Conservation (phyloP, 2,329 filamentous ascomycete species). For the Fusarium sambucinum region DNA sequence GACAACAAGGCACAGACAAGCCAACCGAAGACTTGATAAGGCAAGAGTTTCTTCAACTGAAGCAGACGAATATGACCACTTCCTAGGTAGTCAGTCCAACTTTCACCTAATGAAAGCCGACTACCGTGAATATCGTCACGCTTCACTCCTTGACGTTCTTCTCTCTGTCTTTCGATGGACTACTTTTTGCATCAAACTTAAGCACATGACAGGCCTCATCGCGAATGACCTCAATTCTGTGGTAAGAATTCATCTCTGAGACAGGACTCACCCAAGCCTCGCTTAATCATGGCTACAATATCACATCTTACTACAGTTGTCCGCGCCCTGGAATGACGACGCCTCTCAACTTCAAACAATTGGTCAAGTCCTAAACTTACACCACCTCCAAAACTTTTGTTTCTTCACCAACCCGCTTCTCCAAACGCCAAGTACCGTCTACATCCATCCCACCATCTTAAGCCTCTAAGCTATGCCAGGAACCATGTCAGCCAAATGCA, state of each 20-base stretch:
- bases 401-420: conserved; percentile 16
- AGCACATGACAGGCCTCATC: conserved; percentile 5
- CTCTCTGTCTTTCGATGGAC: background rate
- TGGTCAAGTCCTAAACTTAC: conserved; percentile 28
- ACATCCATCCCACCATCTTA: conserved; percentile 29
- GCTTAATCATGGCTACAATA: background rate
- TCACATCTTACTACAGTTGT: background rate
- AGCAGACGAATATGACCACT: background rate
- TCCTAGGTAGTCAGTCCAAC: background rate
- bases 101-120: background rate
- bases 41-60: background rate
- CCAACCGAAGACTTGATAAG: background rate
- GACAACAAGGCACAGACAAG: background rate
- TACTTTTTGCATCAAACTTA: background rate
- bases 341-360: conserved; percentile 9
- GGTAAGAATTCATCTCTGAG: conserved; percentile 3
- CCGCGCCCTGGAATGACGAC: conserved; percentile 21
- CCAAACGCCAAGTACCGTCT: conserved; percentile 29
- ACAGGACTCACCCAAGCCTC: conserved; percentile 5
- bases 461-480: conserved; percentile 23
- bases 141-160: background rate
- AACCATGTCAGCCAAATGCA: conserved; percentile 20
- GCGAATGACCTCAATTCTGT: conserved; percentile 11
- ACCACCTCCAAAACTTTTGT: conserved; percentile 23
- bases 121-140: background rate